Base-by-base conservation (phyloP, 805 yeast genomes). In the Ogataea polymorpha region DNA sequence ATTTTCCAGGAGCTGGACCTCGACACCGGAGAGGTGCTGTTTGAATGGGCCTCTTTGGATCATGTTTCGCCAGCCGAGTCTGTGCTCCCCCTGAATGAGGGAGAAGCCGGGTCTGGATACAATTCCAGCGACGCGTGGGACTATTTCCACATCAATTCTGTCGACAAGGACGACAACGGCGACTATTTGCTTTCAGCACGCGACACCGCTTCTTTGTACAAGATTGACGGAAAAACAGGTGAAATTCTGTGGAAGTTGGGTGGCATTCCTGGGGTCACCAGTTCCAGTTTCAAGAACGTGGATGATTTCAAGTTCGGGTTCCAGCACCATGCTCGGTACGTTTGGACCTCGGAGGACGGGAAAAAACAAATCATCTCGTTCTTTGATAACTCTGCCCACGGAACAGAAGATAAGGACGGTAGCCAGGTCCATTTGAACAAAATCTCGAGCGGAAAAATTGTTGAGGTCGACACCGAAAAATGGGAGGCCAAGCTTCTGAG, bases 141-240 rank as follows among this genome's bases (percentile, higher is more conserved):
- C 46, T 65, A 61, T 39, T 65, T 65, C 56, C 70, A 66, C 45
- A 61, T 65, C 41, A 66, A 66, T 39, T 65, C 70, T 2, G 65
- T 65, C 25, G 70, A 65, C 40, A 66, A 65, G 41, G 66, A 64
- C 45, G 56, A 45, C 13, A 39, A 58, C 31, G 65, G 68, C 10
- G 61, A 63, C 42, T 65, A 65, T 45, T 32, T 64, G 15, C 26
- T 66, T n/a, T 62, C 67, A 6, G 65, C 68, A 5, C 56, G 71
- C 47, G 60, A 65, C 45, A 52, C 59, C 21, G 59, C 68, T 3
- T 48, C 70, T 4, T 37, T 65, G 16, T 66, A 61, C 49, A 65
- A 66, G 42, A 48, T 65, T 21, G 47, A 55, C 45, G 70, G 68
- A n/a, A 51, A 50, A 10, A 62, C 62, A 10, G 71, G 70, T 3